A percentile compares a stretch with the other conserved stretches of the same genome.
phyloP scores from a whole-genome alignment of 139 green algal genomes.

The Spirogloea muscicola region DNA sequence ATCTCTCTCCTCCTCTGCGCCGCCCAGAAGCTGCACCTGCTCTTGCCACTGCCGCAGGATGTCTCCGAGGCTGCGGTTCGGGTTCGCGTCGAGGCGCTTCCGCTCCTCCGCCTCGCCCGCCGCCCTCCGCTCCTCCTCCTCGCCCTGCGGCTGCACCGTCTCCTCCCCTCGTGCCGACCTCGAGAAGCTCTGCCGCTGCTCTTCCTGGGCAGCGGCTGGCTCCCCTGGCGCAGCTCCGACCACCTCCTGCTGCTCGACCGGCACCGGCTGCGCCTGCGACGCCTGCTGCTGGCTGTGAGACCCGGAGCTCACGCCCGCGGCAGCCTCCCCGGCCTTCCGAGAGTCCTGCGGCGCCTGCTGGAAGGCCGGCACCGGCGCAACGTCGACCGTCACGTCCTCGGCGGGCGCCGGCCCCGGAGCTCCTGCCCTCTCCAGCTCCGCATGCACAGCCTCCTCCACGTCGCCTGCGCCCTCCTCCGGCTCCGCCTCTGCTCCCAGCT shows the following conservation, averaged over 20 bases:
- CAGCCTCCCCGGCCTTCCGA: no score
- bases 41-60: conserved; percentile 48
- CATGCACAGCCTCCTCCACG: conserved; percentile 29
- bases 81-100: conserved; percentile 41
- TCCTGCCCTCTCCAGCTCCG: background rate
- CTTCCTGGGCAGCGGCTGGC: conserved; percentile 3
- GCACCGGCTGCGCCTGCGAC: no score
- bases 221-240: conserved; percentile 20
- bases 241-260: background rate
- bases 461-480: conserved; percentile 31
- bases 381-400: background rate
- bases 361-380: no score
- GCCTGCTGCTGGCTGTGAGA: no score
- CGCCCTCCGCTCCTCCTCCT: background rate
- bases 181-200: conserved; percentile 42
- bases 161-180: conserved; percentile 4
- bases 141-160: conserved; percentile 10
- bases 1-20: conserved; percentile 27
- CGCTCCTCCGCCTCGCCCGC: conserved; percentile 35
- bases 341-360: no score
- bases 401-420: background rate
- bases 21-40: conserved; percentile 29
- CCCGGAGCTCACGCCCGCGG: no score
- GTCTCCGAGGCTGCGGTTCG: conserved; percentile 42
- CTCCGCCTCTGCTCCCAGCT: conserved; percentile 24